These are phyloP conservation scores for Neurospora sp. DNA, from an alignment of 495 filamentous ascomycete genomes.

Conservation along the genomic window DNA sequence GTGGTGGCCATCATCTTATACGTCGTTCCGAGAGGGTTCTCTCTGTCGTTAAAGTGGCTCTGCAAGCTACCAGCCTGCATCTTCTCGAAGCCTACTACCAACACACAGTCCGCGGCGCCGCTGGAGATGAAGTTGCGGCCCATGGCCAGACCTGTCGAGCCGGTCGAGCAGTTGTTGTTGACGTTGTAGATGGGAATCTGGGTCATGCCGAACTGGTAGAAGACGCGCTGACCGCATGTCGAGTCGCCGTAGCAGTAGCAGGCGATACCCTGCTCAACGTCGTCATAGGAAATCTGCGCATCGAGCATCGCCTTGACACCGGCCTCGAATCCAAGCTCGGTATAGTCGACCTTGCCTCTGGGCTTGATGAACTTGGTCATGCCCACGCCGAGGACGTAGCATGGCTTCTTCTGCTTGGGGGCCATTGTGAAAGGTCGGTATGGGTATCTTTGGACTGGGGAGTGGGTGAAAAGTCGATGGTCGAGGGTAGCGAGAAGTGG, in stretches of 20 bases:
- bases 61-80: constrained; percentile 87
- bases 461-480: background rate
- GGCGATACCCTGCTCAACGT: constrained; percentile 90
- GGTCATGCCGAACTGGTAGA: constrained; percentile 98
- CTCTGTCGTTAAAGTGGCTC: constrained; percentile 68
- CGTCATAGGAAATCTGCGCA: constrained; percentile 91
- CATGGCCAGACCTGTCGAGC: constrained; percentile 78
- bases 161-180: constrained; percentile 97
- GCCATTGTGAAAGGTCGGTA: constrained; percentile 24
- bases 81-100: constrained; percentile 96
- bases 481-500: background rate
- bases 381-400: constrained; percentile 90
- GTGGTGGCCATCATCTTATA: constrained; percentile 73
- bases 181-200: constrained; percentile 93
- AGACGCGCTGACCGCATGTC: constrained; percentile 91
- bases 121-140: constrained; percentile 69
- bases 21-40: constrained; percentile 62
- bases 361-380: constrained; percentile 99
- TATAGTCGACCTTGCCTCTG: constrained; percentile 80
- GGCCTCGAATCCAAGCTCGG: constrained; percentile 87
- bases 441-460: background rate
- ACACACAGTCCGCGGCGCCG: constrained; percentile 72
- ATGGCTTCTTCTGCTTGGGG: constrained; percentile 33
- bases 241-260: constrained; percentile 97
- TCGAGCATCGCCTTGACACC: constrained; percentile 94